Evolutionary conservation across 495 filamentous ascomycete genomes (phyloP).

Genomic region (Elasticomyces elasticus): DNA sequence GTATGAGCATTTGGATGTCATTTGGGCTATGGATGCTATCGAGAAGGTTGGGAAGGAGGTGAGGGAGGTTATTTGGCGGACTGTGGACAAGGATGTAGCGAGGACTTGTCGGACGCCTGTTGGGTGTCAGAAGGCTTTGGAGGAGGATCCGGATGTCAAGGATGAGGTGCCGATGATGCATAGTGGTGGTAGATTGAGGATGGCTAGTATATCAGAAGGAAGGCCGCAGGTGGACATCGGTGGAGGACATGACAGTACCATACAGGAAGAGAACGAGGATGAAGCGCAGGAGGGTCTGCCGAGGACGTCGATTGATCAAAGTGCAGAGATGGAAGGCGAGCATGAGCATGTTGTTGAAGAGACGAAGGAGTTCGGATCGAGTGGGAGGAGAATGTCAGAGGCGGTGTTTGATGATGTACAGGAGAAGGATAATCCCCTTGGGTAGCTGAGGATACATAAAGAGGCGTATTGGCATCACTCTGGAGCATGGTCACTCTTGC

Average conservation of each 20-base stretch:
- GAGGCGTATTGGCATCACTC: neutral
- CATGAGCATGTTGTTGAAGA: slow-evolving; percentile 11
- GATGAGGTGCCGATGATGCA: slow-evolving; percentile 21
- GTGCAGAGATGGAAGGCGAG: slow-evolving; percentile 10
- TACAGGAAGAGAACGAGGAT: neutral
- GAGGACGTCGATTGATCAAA: neutral
- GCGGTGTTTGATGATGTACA: slow-evolving; percentile 15
- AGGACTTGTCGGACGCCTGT: slow-evolving; percentile 50
- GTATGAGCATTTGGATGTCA: slow-evolving; percentile 91
- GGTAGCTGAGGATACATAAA: too few relatives aligned
- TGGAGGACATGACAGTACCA: neutral
- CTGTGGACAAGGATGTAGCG: slow-evolving; percentile 45
- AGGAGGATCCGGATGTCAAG: slow-evolving; percentile 8
- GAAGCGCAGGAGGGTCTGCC: neutral
- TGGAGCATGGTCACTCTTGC: neutral
- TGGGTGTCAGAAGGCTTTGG: slow-evolving; percentile 45
- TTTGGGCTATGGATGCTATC: slow-evolving; percentile 88
- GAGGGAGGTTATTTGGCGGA: slow-evolving; percentile 73
- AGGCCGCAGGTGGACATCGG: neutral
- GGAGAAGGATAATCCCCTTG: slow-evolving; percentile 21
- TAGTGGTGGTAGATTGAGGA: slow-evolving; percentile 11
- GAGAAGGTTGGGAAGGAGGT: slow-evolving; percentile 80
- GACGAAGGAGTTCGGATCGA: slow-evolving; percentile 1
- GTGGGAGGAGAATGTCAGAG: neutral
- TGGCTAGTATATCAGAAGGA: slow-evolving; percentile 19